Conservation (phyloP, 2,329 filamentous ascomycete genomes). For the Clarireedia homoeocarpa region DNA sequence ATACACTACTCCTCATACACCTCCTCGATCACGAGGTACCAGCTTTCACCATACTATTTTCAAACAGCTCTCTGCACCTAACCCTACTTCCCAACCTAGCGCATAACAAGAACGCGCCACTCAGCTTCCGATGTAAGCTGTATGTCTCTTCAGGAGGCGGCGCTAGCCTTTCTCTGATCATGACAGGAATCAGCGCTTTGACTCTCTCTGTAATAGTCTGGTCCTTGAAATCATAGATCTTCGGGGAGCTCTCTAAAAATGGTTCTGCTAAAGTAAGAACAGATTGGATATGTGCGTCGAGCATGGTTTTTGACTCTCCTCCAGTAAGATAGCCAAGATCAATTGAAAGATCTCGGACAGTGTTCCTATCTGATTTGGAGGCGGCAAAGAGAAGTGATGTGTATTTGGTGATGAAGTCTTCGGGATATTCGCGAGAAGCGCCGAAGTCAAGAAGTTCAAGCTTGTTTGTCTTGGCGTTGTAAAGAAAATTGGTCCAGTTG, state of each 20-base stretch:
- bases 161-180: slow-evolving; percentile 80
- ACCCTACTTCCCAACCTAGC: slow-evolving; percentile 79
- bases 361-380: slow-evolving; percentile 56
- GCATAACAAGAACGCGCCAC: slow-evolving; percentile 89
- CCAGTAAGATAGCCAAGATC: slow-evolving; percentile 87
- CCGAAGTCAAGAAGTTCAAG: slow-evolving; percentile 95
- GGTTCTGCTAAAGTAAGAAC: slow-evolving; percentile 89
- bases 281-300: slow-evolving; percentile 81
- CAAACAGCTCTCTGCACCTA: slow-evolving; percentile 72
- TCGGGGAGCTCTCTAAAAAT: slow-evolving; percentile 67
- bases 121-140: slow-evolving; percentile 87
- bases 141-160: slow-evolving; percentile 98
- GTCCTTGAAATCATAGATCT: slow-evolving; percentile 83
- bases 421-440: slow-evolving; percentile 78
- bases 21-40: slow-evolving; percentile 10
- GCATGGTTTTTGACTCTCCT: slow-evolving; percentile 76
- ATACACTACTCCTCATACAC: neutral
- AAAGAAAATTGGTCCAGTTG: slow-evolving; percentile 99
- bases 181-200: slow-evolving; percentile 78
- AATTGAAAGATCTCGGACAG: slow-evolving; percentile 61
- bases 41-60: slow-evolving; percentile 30
- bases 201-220: slow-evolving; percentile 97
- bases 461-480: slow-evolving; percentile 61
- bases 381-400: slow-evolving; percentile 74
- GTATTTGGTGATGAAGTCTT: slow-evolving; percentile 72